These are phyloP conservation scores for Ormosia emarginata DNA, from an alignment of 306 rosid species.

Conservation along the genomic window DNA sequence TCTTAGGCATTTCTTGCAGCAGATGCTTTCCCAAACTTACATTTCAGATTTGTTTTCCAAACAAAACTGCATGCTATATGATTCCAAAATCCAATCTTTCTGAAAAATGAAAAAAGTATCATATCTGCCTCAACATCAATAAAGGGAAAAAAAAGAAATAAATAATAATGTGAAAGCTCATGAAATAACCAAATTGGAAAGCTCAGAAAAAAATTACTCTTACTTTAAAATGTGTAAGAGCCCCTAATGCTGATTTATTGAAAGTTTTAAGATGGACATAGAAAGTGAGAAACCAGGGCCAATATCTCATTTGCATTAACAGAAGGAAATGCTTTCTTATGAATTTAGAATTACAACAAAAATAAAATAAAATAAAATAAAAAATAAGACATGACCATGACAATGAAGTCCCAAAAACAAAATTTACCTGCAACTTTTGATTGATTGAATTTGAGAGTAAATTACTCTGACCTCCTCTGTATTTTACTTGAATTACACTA, in stretches of 20 bases:
- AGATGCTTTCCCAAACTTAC: not conserved
- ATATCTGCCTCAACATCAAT: not conserved
- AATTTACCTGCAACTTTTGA: not conserved
- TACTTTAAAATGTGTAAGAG: not conserved
- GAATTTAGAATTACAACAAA: not conserved
- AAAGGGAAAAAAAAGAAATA: not conserved
- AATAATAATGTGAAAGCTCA: not conserved
- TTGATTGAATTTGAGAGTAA: not conserved
- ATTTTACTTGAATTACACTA: not conserved
- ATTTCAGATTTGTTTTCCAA: not conserved
- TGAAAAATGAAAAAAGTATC: not conserved
- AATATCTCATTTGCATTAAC: not conserved
- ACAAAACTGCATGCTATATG: not conserved
- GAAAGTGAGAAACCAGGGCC: not conserved
- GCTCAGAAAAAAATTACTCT: not conserved
- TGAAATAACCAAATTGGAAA: not conserved
- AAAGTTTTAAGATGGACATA: not conserved
- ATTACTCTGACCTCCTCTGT: not conserved
- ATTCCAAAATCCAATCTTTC: conserved; percentile 1
- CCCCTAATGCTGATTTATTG: not conserved
- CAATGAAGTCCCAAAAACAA: not conserved
- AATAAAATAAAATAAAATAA: not conserved
- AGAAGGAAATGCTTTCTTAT: not conserved
- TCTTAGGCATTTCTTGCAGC: not conserved
- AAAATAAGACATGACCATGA: not conserved